These are phyloP conservation scores for Starmerella vitae DNA, from an alignment of 805 yeast genomes.

Conservation along the genomic window DNA sequence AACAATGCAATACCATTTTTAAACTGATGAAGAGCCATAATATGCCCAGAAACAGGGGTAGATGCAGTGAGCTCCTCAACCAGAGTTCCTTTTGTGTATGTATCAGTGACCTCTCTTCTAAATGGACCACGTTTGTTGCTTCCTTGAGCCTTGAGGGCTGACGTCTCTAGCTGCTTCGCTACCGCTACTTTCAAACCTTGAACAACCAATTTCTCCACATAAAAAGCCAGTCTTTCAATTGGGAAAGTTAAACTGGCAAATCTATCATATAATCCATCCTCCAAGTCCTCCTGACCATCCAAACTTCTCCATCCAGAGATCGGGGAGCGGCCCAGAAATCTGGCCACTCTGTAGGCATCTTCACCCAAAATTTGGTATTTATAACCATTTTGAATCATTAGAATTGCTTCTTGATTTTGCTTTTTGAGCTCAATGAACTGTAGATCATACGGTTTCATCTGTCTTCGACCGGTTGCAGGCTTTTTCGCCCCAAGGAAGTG, in stretches of 20 bases:
- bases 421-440: constrained; percentile 59
- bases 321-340: constrained; percentile 40
- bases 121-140: constrained; percentile 47
- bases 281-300: constrained; percentile 35
- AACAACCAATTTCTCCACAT: constrained; percentile 57
- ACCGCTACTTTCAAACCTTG: constrained; percentile 74
- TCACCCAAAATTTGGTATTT: constrained; percentile 76
- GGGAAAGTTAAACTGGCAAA: constrained; percentile 85
- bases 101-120: constrained; percentile 51
- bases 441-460: constrained; percentile 64
- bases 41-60: constrained; percentile 20
- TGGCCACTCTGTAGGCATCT: constrained; percentile 63
- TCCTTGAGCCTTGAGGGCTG: constrained; percentile 49
- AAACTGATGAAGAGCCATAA: constrained; percentile 16
- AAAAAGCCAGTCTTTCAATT: constrained; percentile 56
- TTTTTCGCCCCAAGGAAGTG: constrained; percentile 1
- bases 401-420: constrained; percentile 47
- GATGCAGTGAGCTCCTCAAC: constrained; percentile 40
- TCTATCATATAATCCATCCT: constrained; percentile 38
- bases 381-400: constrained; percentile 84
- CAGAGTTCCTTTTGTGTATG: constrained; percentile 75
- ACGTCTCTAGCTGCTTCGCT: constrained; percentile 72
- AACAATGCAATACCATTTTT: constrained; percentile 33
- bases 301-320: constrained; percentile 53
- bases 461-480: constrained; percentile 15